Conservation (phyloP, 331 rosid genomes). For the Arachis monticola region DNA sequence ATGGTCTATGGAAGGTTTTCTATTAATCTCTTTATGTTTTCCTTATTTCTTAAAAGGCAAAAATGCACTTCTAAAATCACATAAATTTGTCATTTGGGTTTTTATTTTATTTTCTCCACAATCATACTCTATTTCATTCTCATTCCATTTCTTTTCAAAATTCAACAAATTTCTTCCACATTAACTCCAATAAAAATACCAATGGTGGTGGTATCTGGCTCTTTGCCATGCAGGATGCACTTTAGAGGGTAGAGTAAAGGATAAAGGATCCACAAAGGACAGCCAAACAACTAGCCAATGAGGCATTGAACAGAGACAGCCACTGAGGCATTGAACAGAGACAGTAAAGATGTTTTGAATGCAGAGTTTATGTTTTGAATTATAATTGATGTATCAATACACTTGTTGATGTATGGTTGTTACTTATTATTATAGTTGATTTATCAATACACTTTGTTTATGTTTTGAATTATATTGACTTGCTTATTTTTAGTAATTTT, state of each 20-base stretch:
- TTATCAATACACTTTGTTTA: no score
- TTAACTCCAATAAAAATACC: background rate
- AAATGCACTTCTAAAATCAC: constrained; percentile 3
- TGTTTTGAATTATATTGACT: no score
- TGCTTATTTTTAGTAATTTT: no score
- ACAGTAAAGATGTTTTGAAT: constrained; percentile 64
- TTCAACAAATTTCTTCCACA: background rate
- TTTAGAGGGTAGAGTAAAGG: constrained; percentile 20
- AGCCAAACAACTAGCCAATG: constrained; percentile 68
- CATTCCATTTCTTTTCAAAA: background rate
- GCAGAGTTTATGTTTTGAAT: no score
- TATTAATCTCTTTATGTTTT: constrained; percentile 19
- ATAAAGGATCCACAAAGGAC: constrained; percentile 75
- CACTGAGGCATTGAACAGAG: constrained; percentile 35
- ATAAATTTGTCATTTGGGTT: background rate
- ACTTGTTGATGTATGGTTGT: no score
- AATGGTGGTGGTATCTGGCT: background rate
- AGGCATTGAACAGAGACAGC: constrained; percentile 56
- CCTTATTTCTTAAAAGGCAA: background rate
- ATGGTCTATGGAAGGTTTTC: constrained; percentile 91
- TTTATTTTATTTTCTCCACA: background rate
- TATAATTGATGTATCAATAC: no score
- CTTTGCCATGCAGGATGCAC: no score
- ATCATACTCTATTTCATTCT: background rate
- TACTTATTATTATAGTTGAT: no score